Base-by-base conservation (phyloP, 257 asterid genomes). In the Rehmannia glutinosa region DNA sequence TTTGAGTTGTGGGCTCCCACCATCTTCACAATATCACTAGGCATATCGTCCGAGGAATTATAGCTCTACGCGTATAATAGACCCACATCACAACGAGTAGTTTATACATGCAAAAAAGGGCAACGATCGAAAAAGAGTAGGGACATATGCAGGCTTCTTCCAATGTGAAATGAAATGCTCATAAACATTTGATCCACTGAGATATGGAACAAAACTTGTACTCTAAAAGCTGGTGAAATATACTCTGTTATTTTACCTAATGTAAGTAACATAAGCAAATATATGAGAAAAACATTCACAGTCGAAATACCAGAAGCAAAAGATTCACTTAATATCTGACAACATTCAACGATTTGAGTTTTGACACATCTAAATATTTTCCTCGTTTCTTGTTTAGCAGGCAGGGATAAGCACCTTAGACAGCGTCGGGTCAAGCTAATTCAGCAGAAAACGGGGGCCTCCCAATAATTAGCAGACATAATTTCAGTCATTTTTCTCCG, bases 251-350 rank as follows among this genome's bases (percentile, higher is more conserved):
- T n/a, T n/a, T n/a, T n/a, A n/a, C 28, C 36, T 39, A 23, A 11
- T 16, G 56, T 11, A 10, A 47, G 41, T 5, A 16, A 55, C 23
- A 39, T 46, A 4, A 52, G 38, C 23, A 61, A 36, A 42, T 23
- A 15, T 10, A 11, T 13, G 30, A 23, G n/a, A 25, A 24, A 58
- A 30, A 8, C 50, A 62, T 58, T 66, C 42, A 28, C 24, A 32
- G 30, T 20, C 62, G 8, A 38, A 50, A 52, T 24, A 6, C 13
- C 25, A 28, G 43, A 53, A 53, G 57, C 28, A 53, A 43, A 41
- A 53, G 70, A 39, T 53, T 21, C 33, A 62, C 59, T 54, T 45
- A 30, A 50, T 42, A 72, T 53, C 25, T 71, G n/a, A 66, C 21
- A 33, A 72, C 36, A 20, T 63, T 1, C 8, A 19, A 70, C 20